Conservation (phyloP, 805 yeast genomes). For the Saccharomycopsis amapae region DNA sequence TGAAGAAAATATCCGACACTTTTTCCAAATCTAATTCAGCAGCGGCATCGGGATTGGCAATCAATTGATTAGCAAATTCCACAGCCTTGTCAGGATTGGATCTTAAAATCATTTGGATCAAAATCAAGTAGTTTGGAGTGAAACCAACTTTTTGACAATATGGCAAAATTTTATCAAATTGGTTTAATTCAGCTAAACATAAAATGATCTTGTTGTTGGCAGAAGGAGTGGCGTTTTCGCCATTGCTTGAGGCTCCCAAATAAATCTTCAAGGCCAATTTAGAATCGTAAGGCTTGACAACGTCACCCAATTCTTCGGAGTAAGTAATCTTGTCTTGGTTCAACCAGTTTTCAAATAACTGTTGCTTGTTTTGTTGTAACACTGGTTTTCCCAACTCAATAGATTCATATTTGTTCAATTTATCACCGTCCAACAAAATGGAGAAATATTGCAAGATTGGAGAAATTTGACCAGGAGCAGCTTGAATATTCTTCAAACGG, state of each 20-base stretch:
- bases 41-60: conserved; percentile 54
- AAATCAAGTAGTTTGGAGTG: conserved; percentile 81
- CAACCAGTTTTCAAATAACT: conserved; percentile 91
- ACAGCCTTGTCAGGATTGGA: conserved; percentile 97
- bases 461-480: conserved; percentile 90
- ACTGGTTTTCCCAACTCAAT: conserved; percentile 94
- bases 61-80: conserved; percentile 86
- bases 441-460: conserved; percentile 92
- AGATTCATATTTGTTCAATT: conserved; percentile 87
- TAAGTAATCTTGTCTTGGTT: conserved; percentile 89
- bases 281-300: conserved; percentile 81
- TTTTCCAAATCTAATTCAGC: conserved; percentile 69
- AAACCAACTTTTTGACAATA: conserved; percentile 85
- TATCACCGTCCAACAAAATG: conserved; percentile 84
- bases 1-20: conserved; percentile 86
- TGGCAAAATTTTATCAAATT: conserved; percentile 91
- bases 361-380: conserved; percentile 89
- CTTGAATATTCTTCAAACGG: conserved; percentile 82
- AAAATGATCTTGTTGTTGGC: conserved; percentile 64
- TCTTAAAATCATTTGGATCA: conserved; percentile 85
- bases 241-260: conserved; percentile 40
- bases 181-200: conserved; percentile 89
- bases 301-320: conserved; percentile 97
- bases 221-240: conserved; percentile 55
- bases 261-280: conserved; percentile 88